Evolutionary conservation across 2,329 filamentous ascomycete genomes (phyloP).

Genomic region (Fusarium gaditjirri): DNA sequence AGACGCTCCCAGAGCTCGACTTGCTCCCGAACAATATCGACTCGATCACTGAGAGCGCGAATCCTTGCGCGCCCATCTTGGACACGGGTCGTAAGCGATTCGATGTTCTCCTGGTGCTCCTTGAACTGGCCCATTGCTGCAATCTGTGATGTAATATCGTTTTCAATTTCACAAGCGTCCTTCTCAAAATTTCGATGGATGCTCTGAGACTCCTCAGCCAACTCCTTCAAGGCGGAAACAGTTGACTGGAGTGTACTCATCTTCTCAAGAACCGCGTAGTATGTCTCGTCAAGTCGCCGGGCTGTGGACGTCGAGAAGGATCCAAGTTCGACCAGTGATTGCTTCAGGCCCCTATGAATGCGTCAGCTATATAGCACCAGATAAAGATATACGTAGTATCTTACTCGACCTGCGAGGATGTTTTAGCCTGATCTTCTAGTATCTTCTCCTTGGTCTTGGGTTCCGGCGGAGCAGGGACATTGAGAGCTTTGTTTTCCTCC

Average conservation of each 20-base stretch:
- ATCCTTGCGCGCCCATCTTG: conserved; percentile 68
- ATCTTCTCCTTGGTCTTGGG: conserved; percentile 51
- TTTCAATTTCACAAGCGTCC: conserved; percentile 68
- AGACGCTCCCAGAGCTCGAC: conserved; percentile 75
- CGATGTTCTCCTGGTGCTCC: conserved; percentile 71
- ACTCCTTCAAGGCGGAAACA: conserved; percentile 71
- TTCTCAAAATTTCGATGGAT: conserved; percentile 68
- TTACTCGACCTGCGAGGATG: conserved; percentile 48
- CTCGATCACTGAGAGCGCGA: conserved; percentile 67
- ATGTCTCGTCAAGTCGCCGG: conserved; percentile 76
- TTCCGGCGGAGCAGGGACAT: conserved; percentile 26
- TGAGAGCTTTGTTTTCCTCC: conserved; percentile 39
- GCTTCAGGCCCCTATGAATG: conserved; percentile 56
- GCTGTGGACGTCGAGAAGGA: conserved; percentile 71
- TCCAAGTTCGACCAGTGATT: conserved; percentile 64
- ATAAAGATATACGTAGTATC: conserved; percentile 3
- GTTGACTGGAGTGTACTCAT: conserved; percentile 72
- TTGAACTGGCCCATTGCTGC: conserved; percentile 70
- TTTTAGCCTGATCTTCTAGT: conserved; percentile 51
- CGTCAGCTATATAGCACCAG: conserved; percentile 36
- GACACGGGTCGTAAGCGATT: conserved; percentile 70
- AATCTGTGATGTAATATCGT: conserved; percentile 70
- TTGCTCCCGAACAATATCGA: conserved; percentile 70
- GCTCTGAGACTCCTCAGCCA: conserved; percentile 70
- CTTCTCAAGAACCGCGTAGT: conserved; percentile 78